A percentile compares a stretch with the other conserved stretches of the same genome.
Evolutionary conservation across 1,139 yeast species (phyloP).

Genomic region (Hanseniaspora uvarum): DNA sequence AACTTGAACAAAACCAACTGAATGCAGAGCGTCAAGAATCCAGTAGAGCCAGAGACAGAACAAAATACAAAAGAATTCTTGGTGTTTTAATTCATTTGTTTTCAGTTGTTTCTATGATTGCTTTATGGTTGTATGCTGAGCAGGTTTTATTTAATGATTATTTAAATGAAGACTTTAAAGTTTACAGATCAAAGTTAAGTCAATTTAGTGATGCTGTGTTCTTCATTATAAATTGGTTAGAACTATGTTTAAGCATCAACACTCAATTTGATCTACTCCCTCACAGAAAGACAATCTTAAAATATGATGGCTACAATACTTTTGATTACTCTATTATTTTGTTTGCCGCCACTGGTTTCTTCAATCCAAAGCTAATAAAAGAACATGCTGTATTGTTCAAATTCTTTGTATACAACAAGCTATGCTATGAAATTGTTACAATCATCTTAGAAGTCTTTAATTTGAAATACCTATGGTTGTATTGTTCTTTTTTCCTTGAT

Average conservation of each 20-base stretch:
- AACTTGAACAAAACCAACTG: background rate
- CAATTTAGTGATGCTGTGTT: constrained; percentile 1
- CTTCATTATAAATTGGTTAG: constrained; percentile 12
- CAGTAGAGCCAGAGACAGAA: background rate
- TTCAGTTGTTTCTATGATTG: background rate
- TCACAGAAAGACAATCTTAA: constrained; percentile 13
- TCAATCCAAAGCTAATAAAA: background rate
- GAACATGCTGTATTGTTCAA: constrained; percentile 1
- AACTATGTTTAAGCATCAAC: constrained; percentile 10
- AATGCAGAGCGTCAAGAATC: background rate
- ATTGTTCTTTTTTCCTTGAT: background rate
- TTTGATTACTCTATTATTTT: constrained; percentile 13
- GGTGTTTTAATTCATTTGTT: background rate
- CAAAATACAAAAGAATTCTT: background rate
- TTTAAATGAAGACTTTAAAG: background rate
- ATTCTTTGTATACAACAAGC: constrained; percentile 13
- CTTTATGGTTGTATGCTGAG: background rate
- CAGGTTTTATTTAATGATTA: background rate
- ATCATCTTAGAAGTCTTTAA: constrained; percentile 8
- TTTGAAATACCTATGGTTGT: constrained; percentile 5
- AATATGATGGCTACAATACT: constrained; percentile 13
- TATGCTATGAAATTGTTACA: constrained; percentile 10
- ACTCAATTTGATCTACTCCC: constrained; percentile 12
- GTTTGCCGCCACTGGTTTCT: background rate
- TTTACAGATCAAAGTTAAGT: background rate